Evolutionary conservation across 129 eudicot species (phyloP).

Genomic region (Logfia minima): DNA sequence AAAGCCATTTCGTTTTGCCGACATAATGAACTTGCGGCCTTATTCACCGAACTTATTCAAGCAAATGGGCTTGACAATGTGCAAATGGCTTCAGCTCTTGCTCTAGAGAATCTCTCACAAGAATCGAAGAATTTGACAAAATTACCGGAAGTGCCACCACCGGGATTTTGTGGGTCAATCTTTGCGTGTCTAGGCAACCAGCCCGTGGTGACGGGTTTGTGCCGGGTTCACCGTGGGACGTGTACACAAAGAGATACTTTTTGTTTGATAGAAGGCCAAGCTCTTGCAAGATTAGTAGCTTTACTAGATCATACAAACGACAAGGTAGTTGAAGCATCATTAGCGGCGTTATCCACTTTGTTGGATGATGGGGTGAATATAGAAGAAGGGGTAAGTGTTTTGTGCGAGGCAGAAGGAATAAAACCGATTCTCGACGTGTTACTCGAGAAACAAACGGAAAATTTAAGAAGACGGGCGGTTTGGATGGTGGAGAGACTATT

Average conservation of each 20-base stretch:
- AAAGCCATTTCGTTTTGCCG: slow-evolving; percentile 58
- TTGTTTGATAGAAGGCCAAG: slow-evolving; percentile 78
- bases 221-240: slow-evolving; percentile 60
- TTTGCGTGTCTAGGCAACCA: slow-evolving; percentile 69
- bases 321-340: slow-evolving; percentile 76
- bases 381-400: slow-evolving; percentile 61
- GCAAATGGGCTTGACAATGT: slow-evolving; percentile 77
- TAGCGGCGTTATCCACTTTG: slow-evolving; percentile 74
- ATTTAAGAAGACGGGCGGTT: slow-evolving; percentile 58
- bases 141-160: slow-evolving; percentile 53
- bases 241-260: slow-evolving; percentile 71
- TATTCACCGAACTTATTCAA: slow-evolving; percentile 73
- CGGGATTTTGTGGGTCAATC: slow-evolving; percentile 55
- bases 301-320: slow-evolving; percentile 78
- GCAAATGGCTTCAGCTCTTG: slow-evolving; percentile 79
- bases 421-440: slow-evolving; percentile 72
- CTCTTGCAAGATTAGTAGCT: slow-evolving; percentile 68
- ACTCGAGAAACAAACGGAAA: slow-evolving; percentile 67
- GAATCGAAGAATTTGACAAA: slow-evolving; percentile 61
- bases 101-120: slow-evolving; percentile 67
- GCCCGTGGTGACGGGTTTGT: slow-evolving; percentile 58
- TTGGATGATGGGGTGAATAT: slow-evolving; percentile 75
- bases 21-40: slow-evolving; percentile 53
- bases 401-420: slow-evolving; percentile 67
- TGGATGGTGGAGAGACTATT: slow-evolving; percentile 88